A percentile compares a stretch with the other conserved stretches of the same genome.
These are phyloP conservation scores for Somion occarium DNA, from an alignment of 1,284 basidiomycete species.

Conservation along the genomic window DNA sequence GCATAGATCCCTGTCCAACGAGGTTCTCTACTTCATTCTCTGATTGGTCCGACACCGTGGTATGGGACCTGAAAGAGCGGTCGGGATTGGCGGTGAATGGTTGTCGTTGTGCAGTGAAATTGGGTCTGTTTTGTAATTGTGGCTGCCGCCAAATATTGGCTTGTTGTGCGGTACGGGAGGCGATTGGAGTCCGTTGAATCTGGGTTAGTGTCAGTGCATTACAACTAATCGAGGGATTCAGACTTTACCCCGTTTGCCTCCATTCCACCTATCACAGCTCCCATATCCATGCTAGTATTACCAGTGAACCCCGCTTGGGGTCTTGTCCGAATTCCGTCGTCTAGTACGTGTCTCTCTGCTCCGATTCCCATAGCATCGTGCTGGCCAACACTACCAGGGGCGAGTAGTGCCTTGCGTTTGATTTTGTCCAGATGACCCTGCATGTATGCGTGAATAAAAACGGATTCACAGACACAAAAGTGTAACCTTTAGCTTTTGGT, in stretches of 20 bases:
- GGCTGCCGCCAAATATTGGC: constrained; percentile 24
- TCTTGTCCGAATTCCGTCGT: neutral
- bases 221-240: neutral
- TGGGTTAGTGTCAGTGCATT: constrained; percentile 21
- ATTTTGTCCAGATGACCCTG: constrained; percentile 70
- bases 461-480: neutral
- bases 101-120: constrained; percentile 37
- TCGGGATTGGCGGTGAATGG: constrained; percentile 40
- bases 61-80: constrained; percentile 39
- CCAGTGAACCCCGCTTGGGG: neutral
- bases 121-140: constrained; percentile 12
- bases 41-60: constrained; percentile 52
- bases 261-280: constrained; percentile 62
- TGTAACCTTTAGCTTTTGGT: constrained; percentile 74
- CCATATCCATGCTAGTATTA: constrained; percentile 36
- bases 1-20: constrained; percentile 29
- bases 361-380: constrained; percentile 9
- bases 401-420: constrained; percentile 71
- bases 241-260: constrained; percentile 55
- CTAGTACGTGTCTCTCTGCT: neutral
- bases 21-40: constrained; percentile 69
- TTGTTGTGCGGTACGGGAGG: constrained; percentile 39
- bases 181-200: constrained; percentile 72
- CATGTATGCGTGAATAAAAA: neutral
- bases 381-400: constrained; percentile 21